These are phyloP conservation scores for Ophiostoma pallidulum DNA, from an alignment of 2,329 filamentous ascomycete genomes.

Conservation along the genomic window DNA sequence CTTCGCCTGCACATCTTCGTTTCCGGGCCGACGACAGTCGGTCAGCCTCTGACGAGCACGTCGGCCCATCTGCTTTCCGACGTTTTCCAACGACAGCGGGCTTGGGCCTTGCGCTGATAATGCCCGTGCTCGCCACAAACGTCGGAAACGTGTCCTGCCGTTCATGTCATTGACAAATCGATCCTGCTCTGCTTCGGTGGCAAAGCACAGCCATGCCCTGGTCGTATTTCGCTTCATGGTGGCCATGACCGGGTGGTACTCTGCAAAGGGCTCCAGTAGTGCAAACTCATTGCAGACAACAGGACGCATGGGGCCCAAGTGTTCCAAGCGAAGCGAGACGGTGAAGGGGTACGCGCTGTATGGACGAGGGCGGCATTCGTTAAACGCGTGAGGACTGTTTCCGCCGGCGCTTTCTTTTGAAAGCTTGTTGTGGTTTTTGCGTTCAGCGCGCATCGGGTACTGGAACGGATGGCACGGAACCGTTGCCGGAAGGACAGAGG, in stretches of 20 bases:
- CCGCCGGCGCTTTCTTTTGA: neutral
- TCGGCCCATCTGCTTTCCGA: neutral
- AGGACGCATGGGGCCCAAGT: neutral
- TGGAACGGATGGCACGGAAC: neutral
- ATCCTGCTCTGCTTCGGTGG: neutral
- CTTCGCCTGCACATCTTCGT: neutral
- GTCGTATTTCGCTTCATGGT: neutral
- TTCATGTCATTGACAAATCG: neutral
- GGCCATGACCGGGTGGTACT: neutral
- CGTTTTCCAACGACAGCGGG: no score
- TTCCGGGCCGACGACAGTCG: neutral
- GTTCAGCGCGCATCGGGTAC: neutral
- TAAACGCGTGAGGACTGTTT: neutral
- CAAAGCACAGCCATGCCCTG: neutral
- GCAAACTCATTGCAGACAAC: neutral
- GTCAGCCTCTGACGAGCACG: neutral
- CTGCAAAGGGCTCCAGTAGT: neutral
- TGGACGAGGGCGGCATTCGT: neutral
- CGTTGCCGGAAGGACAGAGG: neutral
- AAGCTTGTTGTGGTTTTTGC: neutral
- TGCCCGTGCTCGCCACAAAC: neutral
- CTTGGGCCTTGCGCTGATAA: neutral
- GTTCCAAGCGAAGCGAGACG: neutral
- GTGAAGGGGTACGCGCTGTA: neutral
- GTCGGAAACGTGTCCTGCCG: neutral